Base-by-base conservation (phyloP, 305 asterid genomes). In the Solanum hybrid region DNA sequence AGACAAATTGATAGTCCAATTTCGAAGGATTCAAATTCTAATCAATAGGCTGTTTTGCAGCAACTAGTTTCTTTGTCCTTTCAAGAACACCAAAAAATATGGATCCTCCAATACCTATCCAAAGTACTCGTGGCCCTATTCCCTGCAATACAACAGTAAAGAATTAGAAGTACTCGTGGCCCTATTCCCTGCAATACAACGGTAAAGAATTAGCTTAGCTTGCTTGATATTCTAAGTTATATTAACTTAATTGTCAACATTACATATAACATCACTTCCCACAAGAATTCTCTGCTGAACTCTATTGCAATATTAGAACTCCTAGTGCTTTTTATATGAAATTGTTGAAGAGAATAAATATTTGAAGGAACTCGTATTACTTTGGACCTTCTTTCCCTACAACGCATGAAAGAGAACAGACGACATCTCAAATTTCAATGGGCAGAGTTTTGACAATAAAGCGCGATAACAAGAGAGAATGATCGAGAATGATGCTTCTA, bases 21-120 rank as follows among this genome's bases (percentile, higher is more conserved):
- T 91, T 87, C 24, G n/a, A 45, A 72, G 89, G 57, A 80, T 89
- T 89, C 72, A 92, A 91, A 34, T 45, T 70, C 17, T 70, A 33
- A 79, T 89, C 89, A 86, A 36, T 73, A 57, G 92, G 92, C 75
- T 84, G 92, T 51, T 88, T 92, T 2, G 89, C 91, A 39, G 95
- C 91, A 24, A 95, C 94, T 73, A 93, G 31, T 51, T 88, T 92
- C 90, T 95, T 95, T 17, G 96, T 91, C 89, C 91, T 94, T 93
- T 95, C 96, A 87, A 95, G 96, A 41, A 94, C 95, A 79, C 95
- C 94, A 70, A 95, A 95, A 90, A 95, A 95, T 89, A 95, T 95
- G 37, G 95, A 94, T 88, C 96, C 97, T 29, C 97, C 97, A 1
- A 95, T 91, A 22, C 97, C 97, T 89, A 95, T 93, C 97, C 97